A percentile compares a stretch with the other conserved stretches of the same genome.
phyloP scores from a whole-genome alignment of 2,329 filamentous ascomycete species.

The Penicillium sp. region DNA sequence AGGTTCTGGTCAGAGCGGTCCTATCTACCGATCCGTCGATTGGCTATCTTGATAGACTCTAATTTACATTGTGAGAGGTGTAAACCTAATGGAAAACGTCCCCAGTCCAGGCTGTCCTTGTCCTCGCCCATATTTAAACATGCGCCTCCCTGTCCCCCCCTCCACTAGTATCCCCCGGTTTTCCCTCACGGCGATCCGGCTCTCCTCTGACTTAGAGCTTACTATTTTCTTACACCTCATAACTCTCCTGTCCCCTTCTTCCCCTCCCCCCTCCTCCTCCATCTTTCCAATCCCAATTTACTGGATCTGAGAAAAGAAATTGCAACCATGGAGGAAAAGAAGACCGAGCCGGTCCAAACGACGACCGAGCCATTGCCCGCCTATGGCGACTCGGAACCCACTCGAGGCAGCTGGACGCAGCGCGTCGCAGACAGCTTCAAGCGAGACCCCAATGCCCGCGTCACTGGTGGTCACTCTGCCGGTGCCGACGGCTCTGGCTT shows the following conservation, averaged over 20 bases:
- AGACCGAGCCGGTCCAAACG: constrained; percentile 22
- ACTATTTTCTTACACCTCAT: not conserved
- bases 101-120: not conserved
- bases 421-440: constrained; percentile 46
- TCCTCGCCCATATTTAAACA: not conserved
- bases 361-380: constrained; percentile 25
- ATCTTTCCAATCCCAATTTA: not conserved
- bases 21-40: not conserved
- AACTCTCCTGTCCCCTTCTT: not conserved
- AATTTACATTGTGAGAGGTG: not conserved
- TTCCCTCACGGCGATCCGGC: not conserved
- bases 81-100: not conserved
- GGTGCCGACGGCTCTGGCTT: constrained; percentile 56
- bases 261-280: not conserved
- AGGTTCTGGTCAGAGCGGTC: not conserved
- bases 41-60: not conserved
- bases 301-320: not conserved
- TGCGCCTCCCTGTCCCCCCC: not conserved
- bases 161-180: not conserved
- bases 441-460: constrained; percentile 43
- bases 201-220: not conserved
- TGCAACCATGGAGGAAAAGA: constrained; percentile 35
- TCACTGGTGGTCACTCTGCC: constrained; percentile 32
- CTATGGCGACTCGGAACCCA: constrained; percentile 32
- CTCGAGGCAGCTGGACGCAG: constrained; percentile 21